Percentiles rank a stretch among this genome's conserved stretches.
phyloP scores from a whole-genome alignment of 192 early-diverging fungal species.

The Chytriomyces confervae region DNA sequence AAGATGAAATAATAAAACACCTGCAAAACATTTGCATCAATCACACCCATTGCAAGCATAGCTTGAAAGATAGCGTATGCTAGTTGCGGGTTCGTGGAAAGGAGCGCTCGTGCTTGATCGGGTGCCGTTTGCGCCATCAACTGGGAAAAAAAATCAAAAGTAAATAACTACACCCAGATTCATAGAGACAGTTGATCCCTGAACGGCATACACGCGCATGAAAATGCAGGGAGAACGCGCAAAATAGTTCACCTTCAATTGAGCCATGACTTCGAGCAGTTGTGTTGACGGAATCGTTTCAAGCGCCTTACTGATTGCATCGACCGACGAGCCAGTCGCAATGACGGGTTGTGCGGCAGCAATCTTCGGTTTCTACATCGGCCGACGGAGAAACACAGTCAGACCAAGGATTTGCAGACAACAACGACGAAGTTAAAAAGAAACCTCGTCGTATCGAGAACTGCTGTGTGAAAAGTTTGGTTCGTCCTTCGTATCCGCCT shows the following conservation, averaged over 20 bases:
- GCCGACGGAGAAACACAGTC: neutral
- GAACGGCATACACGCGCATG: neutral
- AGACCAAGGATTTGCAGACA: neutral
- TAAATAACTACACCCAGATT: neutral
- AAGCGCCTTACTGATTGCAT: constrained; percentile 61
- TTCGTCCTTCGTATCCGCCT: constrained; percentile 70
- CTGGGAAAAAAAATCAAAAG: constrained; percentile 36
- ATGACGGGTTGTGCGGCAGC: constrained; percentile 21
- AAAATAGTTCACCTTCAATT: constrained; percentile 64
- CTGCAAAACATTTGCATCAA: constrained; percentile 64
- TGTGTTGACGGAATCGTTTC: constrained; percentile 64
- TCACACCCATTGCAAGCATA: constrained; percentile 77
- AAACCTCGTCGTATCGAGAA: constrained; percentile 17
- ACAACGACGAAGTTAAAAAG: neutral
- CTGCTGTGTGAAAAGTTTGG: constrained; percentile 1
- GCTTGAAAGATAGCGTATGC: constrained; percentile 86
- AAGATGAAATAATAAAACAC: constrained; percentile 26
- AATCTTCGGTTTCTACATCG: neutral
- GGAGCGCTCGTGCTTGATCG: constrained; percentile 69
- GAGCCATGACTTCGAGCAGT: constrained; percentile 66
- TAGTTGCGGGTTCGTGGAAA: constrained; percentile 80
- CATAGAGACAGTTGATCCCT: no score
- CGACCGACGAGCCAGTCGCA: constrained; percentile 42
- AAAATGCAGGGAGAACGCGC: neutral
- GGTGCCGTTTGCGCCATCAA: constrained; percentile 62